Evolutionary conservation across 2,329 filamentous ascomycete species (phyloP), one percentile per base, ranked within the genome.

Genomic region (Nannizziopsis arthrosporioides): DNA sequence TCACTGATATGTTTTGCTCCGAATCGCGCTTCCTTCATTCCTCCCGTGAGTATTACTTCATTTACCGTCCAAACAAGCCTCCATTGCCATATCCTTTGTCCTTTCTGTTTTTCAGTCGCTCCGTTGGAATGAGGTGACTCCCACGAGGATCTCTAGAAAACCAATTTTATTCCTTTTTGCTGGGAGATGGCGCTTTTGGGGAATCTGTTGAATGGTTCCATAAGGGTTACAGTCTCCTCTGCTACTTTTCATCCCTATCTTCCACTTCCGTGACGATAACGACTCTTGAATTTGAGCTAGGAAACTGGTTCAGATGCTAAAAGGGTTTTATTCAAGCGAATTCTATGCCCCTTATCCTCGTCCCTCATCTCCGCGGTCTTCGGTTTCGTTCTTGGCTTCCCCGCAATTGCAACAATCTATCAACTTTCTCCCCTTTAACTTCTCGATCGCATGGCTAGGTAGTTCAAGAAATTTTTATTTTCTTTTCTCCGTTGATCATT

Each of bases 31-130:
- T 47, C 34, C 40, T 41, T 19, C 38, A 42, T 30, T 42, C 42
- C 32, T 51, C 14, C n/a, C 45, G 37, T 48, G 43, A 49, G 46
- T 41, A 35, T 52, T 46, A 44, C 44, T 40, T 37, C 48, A n/a
- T n/a, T 27, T 27, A 27, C 22, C 4, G 22, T 27, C 31, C 36
- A 47, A 35, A 32, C 50, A 32, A 15, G 44, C 51, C 47, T 49
- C 36, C 36, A 37, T 46, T 37, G 14, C 22, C 37, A 45, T 47
- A 36, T 43, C 22, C 37, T 53, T 43, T 35, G 34, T 46, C 44
- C n/a, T 47, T 44, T 43, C 3, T n/a, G 31, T 27, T 38, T 44
- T 50, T 34, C 40, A 40, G 34, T 51, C 36, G 34, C 53, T n/a
- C 44, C 44, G 18, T 30, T 43, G 34, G 27, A 17, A 38, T 36